Percentiles rank a stretch among this genome's conserved stretches.
Conservation (phyloP, 2,329 filamentous ascomycete genomes). For the Trichoderma simmonsii region DNA sequence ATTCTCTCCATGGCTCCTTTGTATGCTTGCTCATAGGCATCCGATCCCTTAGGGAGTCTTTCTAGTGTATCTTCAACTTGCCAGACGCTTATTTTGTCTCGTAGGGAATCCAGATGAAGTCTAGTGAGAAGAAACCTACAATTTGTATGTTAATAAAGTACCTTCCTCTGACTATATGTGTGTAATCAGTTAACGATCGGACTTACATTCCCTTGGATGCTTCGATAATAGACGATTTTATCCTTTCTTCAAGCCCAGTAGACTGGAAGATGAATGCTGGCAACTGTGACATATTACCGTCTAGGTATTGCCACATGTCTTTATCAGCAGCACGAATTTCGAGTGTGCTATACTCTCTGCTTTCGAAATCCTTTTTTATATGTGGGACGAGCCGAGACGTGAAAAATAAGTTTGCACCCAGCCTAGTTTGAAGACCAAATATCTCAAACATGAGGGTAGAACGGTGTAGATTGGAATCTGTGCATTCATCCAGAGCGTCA, state of each 20-base stretch:
- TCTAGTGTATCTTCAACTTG: neutral
- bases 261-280: neutral
- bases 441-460: neutral
- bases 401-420: neutral
- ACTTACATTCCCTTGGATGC: neutral
- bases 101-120: neutral
- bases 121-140: neutral
- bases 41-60: neutral
- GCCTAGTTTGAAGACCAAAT: neutral
- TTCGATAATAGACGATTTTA: neutral
- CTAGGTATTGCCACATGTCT: neutral
- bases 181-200: too few relatives aligned
- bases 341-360: neutral
- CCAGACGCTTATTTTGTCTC: neutral
- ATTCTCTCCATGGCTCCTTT: neutral
- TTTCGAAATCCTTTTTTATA: neutral
- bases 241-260: neutral
- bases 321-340: neutral
- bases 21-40: neutral
- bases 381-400: neutral
- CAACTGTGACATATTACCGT: neutral
- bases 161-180: too few relatives aligned
- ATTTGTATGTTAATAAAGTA: too few relatives aligned
- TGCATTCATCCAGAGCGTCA: neutral
- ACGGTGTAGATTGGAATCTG: neutral